Percentiles rank a stretch among this genome's conserved stretches.
These are phyloP conservation scores for Clonostachys chloroleuca DNA, from an alignment of 2,329 filamentous ascomycete genomes.

Conservation along the genomic window DNA sequence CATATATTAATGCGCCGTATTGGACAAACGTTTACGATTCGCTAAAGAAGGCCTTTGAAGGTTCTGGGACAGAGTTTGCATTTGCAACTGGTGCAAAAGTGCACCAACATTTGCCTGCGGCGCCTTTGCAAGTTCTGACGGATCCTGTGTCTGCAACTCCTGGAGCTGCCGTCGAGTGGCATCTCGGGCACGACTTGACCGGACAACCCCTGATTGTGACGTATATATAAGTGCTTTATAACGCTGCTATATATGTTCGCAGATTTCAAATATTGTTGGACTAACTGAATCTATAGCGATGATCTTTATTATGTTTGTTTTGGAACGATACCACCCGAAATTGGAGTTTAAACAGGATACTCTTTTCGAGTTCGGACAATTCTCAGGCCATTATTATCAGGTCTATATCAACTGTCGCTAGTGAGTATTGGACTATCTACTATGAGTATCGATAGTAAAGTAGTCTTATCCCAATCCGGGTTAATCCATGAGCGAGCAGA, in stretches of 20 bases:
- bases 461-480: neutral
- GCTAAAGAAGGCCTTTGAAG: neutral
- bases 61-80: neutral
- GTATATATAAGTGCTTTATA: neutral
- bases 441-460: neutral
- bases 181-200: neutral
- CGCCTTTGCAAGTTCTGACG: neutral
- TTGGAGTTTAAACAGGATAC: neutral
- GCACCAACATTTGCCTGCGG: neutral
- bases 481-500: too few species aligned
- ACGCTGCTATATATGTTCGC: neutral
- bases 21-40: conserved; percentile 2
- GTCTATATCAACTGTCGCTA: neutral
- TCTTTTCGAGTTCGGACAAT: neutral
- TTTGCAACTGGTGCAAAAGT: neutral
- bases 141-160: neutral
- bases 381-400: neutral
- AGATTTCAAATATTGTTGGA: neutral
- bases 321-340: neutral
- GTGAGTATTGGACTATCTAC: neutral
- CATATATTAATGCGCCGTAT: conserved; percentile 3
- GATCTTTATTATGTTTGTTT: neutral
- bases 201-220: neutral
- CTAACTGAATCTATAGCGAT: neutral
- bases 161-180: neutral